Percentiles rank a stretch among this genome's conserved stretches.
Conservation (phyloP, 495 filamentous ascomycete species). For the Pseudoneurospora amorphoporcata region DNA sequence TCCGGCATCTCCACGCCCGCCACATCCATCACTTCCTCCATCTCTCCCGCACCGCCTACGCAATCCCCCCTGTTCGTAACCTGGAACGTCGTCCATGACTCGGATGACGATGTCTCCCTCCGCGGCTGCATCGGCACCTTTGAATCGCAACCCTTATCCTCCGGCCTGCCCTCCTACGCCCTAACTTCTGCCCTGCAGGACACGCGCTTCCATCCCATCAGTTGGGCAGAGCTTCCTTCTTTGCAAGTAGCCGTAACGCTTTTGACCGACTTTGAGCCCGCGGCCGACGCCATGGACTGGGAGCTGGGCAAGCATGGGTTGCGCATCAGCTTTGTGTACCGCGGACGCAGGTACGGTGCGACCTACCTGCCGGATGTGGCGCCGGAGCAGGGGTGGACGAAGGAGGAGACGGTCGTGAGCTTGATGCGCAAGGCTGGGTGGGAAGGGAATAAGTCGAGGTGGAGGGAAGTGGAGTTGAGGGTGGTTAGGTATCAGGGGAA, state of each 20-base stretch:
- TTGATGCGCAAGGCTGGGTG: conserved; percentile 93
- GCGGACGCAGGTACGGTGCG: conserved; percentile 57
- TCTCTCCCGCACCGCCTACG: conserved; percentile 13
- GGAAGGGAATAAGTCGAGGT: conserved; percentile 55
- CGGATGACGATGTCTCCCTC: conserved; percentile 48
- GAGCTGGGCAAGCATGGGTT: conserved; percentile 74
- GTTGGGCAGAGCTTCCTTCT: conserved; percentile 51
- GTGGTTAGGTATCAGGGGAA: conserved; percentile 74
- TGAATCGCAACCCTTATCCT: conserved; percentile 60
- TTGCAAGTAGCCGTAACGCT: conserved; percentile 65
- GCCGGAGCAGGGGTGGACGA: conserved; percentile 87
- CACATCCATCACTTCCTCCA: conserved; percentile 26
- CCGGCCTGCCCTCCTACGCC: conserved; percentile 70
- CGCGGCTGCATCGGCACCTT: conserved; percentile 98
- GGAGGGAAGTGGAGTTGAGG: conserved; percentile 65
- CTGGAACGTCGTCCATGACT: conserved; percentile 62
- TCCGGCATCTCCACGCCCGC: conserved; percentile 20
- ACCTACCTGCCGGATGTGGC: conserved; percentile 93
- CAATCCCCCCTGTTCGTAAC: conserved; percentile 79
- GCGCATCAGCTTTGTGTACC: conserved; percentile 61
- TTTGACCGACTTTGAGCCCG: conserved; percentile 65
- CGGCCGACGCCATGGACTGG: conserved; percentile 72
- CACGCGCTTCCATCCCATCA: conserved; percentile 70
- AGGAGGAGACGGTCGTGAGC: conserved; percentile 81
- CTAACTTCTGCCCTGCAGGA: conserved; percentile 86